Percentiles rank a stretch among this genome's conserved stretches.
phyloP scores from a whole-genome alignment of 2,329 filamentous ascomycete genomes.

The Botrytis hyacinthi region DNA sequence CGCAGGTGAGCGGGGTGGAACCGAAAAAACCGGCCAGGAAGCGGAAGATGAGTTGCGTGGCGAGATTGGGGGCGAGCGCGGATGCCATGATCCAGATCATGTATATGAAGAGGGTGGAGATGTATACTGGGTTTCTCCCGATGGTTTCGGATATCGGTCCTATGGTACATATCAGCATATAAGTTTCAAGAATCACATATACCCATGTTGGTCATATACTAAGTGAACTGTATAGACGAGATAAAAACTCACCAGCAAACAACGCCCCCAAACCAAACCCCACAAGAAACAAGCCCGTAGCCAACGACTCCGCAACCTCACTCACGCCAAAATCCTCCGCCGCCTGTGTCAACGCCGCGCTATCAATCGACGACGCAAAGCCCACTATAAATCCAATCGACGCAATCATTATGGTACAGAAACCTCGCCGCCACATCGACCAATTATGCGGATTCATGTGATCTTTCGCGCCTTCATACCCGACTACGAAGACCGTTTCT shows the following conservation, averaged over 20 bases:
- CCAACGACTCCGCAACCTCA: not conserved
- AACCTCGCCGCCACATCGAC: not conserved
- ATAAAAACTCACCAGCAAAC: not conserved
- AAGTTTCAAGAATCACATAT: not conserved
- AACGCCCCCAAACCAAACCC: not conserved
- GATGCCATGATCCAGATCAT: conserved; percentile 11
- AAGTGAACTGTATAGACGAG: not conserved
- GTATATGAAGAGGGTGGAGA: not conserved
- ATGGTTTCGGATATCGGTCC: not conserved
- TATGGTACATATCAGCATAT: not conserved
- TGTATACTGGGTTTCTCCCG: not conserved
- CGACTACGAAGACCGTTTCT: not conserved
- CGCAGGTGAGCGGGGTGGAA: conserved; percentile 49
- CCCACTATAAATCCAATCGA: not conserved
- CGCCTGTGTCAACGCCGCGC: conserved; percentile 47
- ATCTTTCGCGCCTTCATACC: not conserved
- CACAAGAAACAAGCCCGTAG: not conserved
- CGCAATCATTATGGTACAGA: not conserved
- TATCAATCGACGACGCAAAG: conserved; percentile 39
- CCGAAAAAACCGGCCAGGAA: not conserved
- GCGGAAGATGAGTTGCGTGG: conserved; percentile 22
- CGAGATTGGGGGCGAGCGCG: not conserved
- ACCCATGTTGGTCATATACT: too few species aligned
- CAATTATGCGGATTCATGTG: not conserved
- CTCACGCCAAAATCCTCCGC: conserved; percentile 44